Conservation (phyloP, 1,139 yeast genomes). For the Pneumocystis carinii region DNA sequence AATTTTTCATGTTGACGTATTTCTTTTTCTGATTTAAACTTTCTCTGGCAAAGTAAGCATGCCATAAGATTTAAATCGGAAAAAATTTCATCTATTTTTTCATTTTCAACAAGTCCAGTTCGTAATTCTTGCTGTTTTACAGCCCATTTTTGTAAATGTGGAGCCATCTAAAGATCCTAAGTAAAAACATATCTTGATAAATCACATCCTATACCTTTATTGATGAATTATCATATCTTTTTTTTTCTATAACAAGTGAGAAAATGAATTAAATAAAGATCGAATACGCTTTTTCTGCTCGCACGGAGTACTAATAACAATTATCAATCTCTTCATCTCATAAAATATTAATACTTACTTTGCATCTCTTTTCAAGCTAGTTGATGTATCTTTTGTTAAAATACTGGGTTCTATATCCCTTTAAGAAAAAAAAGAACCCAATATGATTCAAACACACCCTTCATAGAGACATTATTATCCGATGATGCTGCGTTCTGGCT, state of each 20-base stretch:
- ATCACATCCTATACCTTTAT: neutral
- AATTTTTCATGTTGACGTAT: constrained; percentile 14
- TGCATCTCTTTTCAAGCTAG: neutral
- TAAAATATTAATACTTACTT: neutral
- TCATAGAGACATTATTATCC: neutral
- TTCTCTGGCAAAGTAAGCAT: constrained; percentile 16
- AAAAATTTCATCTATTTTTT: constrained; percentile 4
- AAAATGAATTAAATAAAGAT: neutral
- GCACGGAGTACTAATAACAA: neutral
- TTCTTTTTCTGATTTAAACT: constrained; percentile 12
- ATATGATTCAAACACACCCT: neutral
- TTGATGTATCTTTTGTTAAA: neutral
- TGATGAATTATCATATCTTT: neutral
- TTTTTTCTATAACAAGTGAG: constrained; percentile 3
- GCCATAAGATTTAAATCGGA: constrained; percentile 13
- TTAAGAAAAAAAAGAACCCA: neutral
- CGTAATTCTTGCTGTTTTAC: constrained; percentile 9
- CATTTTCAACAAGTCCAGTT: neutral
- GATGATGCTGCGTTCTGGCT: neutral
- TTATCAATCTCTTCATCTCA: neutral
- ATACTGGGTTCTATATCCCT: neutral
- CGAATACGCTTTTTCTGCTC: neutral
- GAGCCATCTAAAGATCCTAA: neutral
- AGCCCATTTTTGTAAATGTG: constrained; percentile 8
- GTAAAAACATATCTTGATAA: neutral